A percentile compares a stretch with the other conserved stretches of the same genome.
Evolutionary conservation across 2,329 filamentous ascomycete species (phyloP).

Genomic region (Neonectria neomacrospora): DNA sequence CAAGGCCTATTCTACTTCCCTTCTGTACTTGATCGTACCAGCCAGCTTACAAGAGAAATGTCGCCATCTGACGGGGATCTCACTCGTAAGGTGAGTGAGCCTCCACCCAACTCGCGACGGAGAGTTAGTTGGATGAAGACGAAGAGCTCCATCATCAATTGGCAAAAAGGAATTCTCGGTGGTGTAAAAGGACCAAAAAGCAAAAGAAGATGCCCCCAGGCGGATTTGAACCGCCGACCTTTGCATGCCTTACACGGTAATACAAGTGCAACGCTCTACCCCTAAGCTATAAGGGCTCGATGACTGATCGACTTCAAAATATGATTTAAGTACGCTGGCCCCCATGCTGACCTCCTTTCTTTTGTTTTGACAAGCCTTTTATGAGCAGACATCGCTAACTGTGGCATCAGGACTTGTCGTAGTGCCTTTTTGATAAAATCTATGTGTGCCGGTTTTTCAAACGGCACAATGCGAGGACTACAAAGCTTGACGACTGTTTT

Average conservation of each 20-base stretch:
- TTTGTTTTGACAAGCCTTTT: not conserved
- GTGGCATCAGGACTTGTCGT: not conserved
- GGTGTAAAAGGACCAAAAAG: not conserved
- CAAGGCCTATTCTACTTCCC: too few relatives aligned
- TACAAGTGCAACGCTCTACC: constrained; percentile 26
- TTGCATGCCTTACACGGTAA: constrained; percentile 3
- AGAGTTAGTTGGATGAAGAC: not conserved
- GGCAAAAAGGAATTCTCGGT: not conserved
- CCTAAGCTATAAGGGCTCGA: constrained; percentile 20
- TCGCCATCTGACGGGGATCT: not conserved
- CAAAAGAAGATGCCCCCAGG: constrained; percentile 9
- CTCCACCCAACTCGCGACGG: not conserved
- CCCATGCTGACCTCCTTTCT: not conserved
- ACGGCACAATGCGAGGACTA: too few relatives aligned
- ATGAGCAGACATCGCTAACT: not conserved
- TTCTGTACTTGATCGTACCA: not conserved
- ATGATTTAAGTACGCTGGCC: not conserved
- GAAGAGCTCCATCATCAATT: not conserved
- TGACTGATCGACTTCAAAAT: not conserved
- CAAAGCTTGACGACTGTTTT: too few relatives aligned
- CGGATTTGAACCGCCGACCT: constrained; percentile 21
- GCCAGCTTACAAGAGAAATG: not conserved
- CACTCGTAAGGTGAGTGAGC: not conserved
- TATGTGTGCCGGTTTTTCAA: not conserved
- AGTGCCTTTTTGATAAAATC: not conserved